Percentiles rank a stretch among this genome's conserved stretches.
Conservation (phyloP, 2,329 filamentous ascomycete genomes). For the Coniochaeta sp. region DNA sequence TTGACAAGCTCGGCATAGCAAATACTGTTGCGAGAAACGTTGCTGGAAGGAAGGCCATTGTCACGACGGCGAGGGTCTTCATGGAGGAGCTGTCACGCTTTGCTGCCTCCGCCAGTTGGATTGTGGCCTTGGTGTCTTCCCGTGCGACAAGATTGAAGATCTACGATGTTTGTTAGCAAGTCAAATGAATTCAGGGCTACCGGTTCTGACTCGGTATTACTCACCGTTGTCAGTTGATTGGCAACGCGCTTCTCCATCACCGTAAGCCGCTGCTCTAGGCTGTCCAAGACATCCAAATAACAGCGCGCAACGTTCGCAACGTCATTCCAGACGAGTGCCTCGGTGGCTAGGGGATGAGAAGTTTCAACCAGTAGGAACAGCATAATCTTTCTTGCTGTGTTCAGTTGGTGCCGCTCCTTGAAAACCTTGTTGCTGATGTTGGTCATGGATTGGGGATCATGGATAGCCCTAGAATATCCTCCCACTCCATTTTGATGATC, state of each 20-base stretch:
- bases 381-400: not conserved
- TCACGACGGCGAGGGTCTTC: conserved; percentile 29
- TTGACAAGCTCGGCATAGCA: conserved; percentile 10
- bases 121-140: not conserved
- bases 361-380: not conserved
- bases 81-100: conserved; percentile 19
- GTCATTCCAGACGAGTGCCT: not conserved
- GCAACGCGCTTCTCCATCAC: not conserved
- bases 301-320: not conserved
- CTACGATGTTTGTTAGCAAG: not conserved
- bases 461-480: too few species aligned
- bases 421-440: not conserved
- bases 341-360: not conserved
- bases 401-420: not conserved
- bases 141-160: not conserved
- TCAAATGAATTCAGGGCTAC: too few species aligned
- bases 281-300: not conserved
- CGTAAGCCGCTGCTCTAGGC: not conserved
- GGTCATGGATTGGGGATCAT: too few species aligned
- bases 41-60: conserved; percentile 28
- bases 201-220: too few species aligned
- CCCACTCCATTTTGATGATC: too few species aligned
- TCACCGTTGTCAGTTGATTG: not conserved
- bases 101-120: conserved; percentile 23
- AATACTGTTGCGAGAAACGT: conserved; percentile 28